A percentile compares a stretch with the other conserved stretches of the same genome.
These are phyloP conservation scores for Cyberlindnera nakhonratchasimensis DNA, from an alignment of 805 yeast genomes.

Conservation along the genomic window DNA sequence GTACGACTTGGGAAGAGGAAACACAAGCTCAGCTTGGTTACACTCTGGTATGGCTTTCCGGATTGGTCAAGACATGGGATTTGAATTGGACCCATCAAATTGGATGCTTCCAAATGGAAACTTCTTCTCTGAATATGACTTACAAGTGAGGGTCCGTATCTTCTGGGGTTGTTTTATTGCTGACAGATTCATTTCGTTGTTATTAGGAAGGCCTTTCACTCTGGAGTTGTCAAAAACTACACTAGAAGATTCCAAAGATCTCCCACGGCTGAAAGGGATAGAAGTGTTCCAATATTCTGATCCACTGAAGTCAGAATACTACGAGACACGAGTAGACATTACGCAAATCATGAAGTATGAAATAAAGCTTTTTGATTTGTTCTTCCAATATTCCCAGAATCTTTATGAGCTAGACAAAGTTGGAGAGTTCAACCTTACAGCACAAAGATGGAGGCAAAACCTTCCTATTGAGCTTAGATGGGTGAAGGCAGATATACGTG, in stretches of 20 bases:
- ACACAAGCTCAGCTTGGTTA: background rate
- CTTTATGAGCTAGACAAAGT: background rate
- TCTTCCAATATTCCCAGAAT: background rate
- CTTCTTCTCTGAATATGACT: background rate
- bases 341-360: background rate
- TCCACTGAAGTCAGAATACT: background rate
- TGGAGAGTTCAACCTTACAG: background rate
- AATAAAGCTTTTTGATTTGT: background rate
- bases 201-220: background rate
- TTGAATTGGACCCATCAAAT: background rate
- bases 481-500: background rate
- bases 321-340: background rate
- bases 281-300: background rate
- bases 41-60: background rate
- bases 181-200: background rate
- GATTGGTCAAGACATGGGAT: conserved; percentile 1
- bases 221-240: background rate
- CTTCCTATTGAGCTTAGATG: background rate
- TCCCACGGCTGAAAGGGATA: background rate
- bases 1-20: background rate
- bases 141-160: background rate
- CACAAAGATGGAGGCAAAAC: background rate
- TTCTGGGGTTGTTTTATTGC: background rate
- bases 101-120: background rate
- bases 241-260: background rate